These are phyloP conservation scores for Podila clonocystis DNA, from an alignment of 192 early-diverging fungal genomes.

Conservation along the genomic window DNA sequence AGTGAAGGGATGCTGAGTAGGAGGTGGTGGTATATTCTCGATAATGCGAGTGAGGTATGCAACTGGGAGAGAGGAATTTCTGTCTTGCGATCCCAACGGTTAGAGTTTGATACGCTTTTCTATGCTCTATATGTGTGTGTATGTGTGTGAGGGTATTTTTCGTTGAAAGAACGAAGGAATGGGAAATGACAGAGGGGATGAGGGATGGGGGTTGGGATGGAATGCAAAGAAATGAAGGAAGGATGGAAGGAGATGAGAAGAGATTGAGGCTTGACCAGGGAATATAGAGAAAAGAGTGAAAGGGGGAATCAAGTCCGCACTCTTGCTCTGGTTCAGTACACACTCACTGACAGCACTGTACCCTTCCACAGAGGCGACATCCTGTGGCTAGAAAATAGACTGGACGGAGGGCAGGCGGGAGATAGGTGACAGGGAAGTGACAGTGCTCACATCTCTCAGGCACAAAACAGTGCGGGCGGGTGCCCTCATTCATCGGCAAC, in stretches of 20 bases:
- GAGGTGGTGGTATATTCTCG: neutral
- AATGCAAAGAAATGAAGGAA: neutral
- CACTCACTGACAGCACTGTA: no score
- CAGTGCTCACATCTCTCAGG: neutral
- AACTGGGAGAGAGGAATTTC: no score
- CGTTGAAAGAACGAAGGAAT: neutral
- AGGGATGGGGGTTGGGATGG: neutral
- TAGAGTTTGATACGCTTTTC: no score
- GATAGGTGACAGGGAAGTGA: neutral
- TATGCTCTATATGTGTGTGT: no score
- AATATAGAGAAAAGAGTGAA: neutral
- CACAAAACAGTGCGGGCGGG: neutral
- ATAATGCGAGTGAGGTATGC: neutral
- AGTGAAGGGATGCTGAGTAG: neutral
- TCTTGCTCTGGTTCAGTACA: no score
- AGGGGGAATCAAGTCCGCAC: no score
- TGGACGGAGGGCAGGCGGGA: neutral
- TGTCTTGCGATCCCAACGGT: no score
- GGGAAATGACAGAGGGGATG: neutral
- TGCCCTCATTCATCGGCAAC: neutral
- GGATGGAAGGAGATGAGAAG: neutral
- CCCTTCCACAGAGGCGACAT: no score
- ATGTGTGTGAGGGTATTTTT: no score
- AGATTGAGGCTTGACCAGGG: no score
- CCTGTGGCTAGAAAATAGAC: neutral